A percentile compares a stretch with the other conserved stretches of the same genome.
These are phyloP conservation scores for Colletotrichum scovillei DNA, from an alignment of 2,329 filamentous ascomycete genomes.

Conservation along the genomic window DNA sequence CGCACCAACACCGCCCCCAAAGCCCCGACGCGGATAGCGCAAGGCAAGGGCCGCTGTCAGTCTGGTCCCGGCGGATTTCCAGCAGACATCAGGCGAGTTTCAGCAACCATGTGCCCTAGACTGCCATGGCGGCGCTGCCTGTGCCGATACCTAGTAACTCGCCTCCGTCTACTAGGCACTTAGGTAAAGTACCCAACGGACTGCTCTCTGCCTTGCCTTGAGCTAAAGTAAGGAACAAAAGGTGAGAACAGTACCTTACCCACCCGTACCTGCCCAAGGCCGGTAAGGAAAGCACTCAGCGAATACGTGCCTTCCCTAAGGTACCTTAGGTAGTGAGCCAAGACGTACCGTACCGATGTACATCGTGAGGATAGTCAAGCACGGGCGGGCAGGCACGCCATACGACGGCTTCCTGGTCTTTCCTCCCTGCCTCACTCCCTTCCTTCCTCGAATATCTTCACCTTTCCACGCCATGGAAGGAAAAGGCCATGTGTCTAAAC, in stretches of 20 bases:
- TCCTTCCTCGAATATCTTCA: not conserved
- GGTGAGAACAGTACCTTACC: too few relatives aligned
- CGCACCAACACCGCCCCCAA: too few relatives aligned
- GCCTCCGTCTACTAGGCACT: too few relatives aligned
- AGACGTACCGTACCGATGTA: not conserved
- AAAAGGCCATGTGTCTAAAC: too few relatives aligned
- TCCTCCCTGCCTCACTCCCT: not conserved
- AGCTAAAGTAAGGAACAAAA: not conserved
- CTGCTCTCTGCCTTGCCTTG: too few relatives aligned
- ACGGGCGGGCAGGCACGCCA: too few relatives aligned
- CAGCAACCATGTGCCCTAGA: not conserved
- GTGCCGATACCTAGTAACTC: not conserved
- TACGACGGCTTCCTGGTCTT: not conserved
- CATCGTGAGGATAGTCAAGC: not conserved
- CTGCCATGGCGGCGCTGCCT: not conserved
- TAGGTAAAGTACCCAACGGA: too few relatives aligned
- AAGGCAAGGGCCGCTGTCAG: slow-evolving; percentile 5
- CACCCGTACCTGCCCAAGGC: not conserved
- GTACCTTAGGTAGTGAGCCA: not conserved
- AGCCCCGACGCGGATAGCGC: not conserved
- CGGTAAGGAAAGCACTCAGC: not conserved
- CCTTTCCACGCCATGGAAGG: too few relatives aligned
- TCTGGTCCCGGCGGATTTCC: not conserved
- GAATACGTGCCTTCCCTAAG: too few relatives aligned
- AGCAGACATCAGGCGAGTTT: slow-evolving; percentile 24